Conservation (phyloP, 495 filamentous ascomycete species). For the Articulospora tetracladia region DNA sequence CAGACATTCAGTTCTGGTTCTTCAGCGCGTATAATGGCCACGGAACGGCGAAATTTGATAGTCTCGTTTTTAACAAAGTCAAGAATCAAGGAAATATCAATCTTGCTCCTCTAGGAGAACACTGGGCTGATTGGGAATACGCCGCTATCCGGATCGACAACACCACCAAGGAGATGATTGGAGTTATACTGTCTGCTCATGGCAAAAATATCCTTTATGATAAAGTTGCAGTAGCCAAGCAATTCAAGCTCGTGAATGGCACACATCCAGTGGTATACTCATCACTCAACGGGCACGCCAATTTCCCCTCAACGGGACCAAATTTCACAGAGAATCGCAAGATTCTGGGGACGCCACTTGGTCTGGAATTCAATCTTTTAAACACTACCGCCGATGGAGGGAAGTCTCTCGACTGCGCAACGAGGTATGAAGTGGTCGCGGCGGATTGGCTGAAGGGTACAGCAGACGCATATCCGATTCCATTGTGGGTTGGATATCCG, state of each 20-base stretch:
- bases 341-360: constrained; percentile 11
- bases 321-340: constrained; percentile 12
- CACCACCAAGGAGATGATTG: constrained; percentile 15
- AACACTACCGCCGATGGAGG: constrained; percentile 18
- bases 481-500: constrained; percentile 15
- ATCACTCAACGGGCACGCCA: constrained; percentile 16
- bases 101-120: constrained; percentile 16
- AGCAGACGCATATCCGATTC: constrained; percentile 5
- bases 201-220: constrained; percentile 10
- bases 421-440: constrained; percentile 5
- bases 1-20: constrained; percentile 19
- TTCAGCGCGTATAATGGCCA: constrained; percentile 18
- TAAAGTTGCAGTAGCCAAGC: not conserved
- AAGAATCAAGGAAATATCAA: constrained; percentile 10
- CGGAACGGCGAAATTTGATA: constrained; percentile 6
- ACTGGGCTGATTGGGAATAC: constrained; percentile 19
- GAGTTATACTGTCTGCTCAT: constrained; percentile 6
- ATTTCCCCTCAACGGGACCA: constrained; percentile 8
- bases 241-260: constrained; percentile 6
- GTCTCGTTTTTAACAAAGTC: constrained; percentile 8
- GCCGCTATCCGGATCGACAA: constrained; percentile 16
- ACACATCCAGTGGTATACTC: constrained; percentile 16
- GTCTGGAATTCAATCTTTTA: constrained; percentile 12
- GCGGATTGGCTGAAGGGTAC: constrained; percentile 8
- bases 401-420: constrained; percentile 1